phyloP scores from a whole-genome alignment of 768 basidiomycete species.

The Russula olivacea region DNA sequence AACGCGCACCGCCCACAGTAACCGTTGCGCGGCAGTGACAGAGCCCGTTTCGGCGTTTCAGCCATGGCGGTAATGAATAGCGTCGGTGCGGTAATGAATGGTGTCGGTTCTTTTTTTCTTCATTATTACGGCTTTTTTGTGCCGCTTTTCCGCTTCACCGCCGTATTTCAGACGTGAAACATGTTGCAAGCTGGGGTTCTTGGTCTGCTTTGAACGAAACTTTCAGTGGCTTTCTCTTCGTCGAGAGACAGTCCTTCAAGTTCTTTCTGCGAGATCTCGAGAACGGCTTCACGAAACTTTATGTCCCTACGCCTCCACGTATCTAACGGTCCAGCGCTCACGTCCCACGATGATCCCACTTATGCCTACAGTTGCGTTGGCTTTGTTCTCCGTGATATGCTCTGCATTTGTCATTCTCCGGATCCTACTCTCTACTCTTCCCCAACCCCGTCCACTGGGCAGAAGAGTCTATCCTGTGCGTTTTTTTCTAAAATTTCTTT shows the following conservation, averaged over 20 bases:
- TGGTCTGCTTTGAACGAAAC: background rate
- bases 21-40: background rate
- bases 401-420: constrained; percentile 73
- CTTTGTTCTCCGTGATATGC: constrained; percentile 63
- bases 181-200: background rate
- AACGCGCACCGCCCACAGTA: too few relatives aligned
- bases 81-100: too few relatives aligned
- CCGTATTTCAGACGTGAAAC: constrained; percentile 2
- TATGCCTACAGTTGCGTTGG: constrained; percentile 57
- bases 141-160: constrained; percentile 10
- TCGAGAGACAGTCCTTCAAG: background rate
- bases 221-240: background rate
- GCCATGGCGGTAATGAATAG: too few relatives aligned
- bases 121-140: constrained; percentile 1
- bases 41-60: too few relatives aligned
- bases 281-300: constrained; percentile 32
- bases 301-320: constrained; percentile 31
- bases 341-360: constrained; percentile 55
- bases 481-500: constrained; percentile 27
- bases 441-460: constrained; percentile 64
- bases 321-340: constrained; percentile 28
- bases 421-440: constrained; percentile 68
- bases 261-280: background rate
- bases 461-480: constrained; percentile 64
- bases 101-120: too few relatives aligned